Percentiles rank a stretch among this genome's conserved stretches.
These are phyloP conservation scores for Colletotrichum lini DNA, from an alignment of 2,329 filamentous ascomycete species.

Conservation along the genomic window DNA sequence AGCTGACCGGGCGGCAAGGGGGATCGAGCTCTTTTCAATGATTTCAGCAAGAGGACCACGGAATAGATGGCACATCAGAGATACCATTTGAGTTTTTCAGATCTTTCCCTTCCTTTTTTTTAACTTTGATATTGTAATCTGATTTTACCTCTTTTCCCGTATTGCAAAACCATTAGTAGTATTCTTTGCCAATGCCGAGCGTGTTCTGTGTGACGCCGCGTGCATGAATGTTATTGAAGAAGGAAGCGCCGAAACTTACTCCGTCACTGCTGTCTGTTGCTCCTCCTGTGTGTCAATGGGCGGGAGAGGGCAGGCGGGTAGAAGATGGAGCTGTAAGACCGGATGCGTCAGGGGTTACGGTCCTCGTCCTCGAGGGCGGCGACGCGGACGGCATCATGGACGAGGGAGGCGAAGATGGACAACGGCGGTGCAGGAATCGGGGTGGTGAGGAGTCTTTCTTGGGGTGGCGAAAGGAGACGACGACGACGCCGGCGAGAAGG, in stretches of 20 bases:
- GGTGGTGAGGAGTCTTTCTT: no score
- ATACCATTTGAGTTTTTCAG: constrained; percentile 36
- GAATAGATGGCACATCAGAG: constrained; percentile 37
- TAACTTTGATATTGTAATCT: no score
- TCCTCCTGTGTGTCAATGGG: not conserved
- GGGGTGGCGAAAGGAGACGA: constrained; percentile 47
- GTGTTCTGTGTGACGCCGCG: no score
- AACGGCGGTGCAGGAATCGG: constrained; percentile 44
- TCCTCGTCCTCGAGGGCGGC: constrained; percentile 47
- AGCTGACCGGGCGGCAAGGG: constrained; percentile 50
- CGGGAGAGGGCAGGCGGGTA: constrained; percentile 10
- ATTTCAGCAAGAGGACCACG: not conserved
- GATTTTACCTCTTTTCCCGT: no score
- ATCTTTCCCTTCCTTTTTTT: no score
- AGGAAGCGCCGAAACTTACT: no score
- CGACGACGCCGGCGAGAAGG: constrained; percentile 43
- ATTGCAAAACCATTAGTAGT: not conserved
- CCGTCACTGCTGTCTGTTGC: not conserved
- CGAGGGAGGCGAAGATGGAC: constrained; percentile 46
- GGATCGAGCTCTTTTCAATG: constrained; percentile 32
- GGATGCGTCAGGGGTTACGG: constrained; percentile 51
- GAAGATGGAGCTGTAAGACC: constrained; percentile 44
- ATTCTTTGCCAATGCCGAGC: not conserved
- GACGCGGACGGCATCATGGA: no score
- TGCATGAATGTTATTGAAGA: no score